Percentiles rank a stretch among this genome's conserved stretches.
Conservation (phyloP, 139 green algal genomes). For the Micractinium conductrix region DNA sequence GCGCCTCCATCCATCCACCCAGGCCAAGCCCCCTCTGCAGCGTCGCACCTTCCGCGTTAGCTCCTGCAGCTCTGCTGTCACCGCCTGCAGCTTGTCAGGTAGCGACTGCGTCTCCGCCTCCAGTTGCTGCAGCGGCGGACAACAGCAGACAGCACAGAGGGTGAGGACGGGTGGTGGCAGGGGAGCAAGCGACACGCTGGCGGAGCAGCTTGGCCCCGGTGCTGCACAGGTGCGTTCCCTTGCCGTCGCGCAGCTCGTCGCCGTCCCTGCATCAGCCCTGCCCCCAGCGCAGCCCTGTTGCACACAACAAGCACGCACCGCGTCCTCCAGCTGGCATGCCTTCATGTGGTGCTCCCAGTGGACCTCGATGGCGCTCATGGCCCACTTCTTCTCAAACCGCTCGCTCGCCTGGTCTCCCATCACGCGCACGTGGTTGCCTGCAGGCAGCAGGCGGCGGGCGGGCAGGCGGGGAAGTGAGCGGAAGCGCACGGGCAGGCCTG, state of each 20-base stretch:
- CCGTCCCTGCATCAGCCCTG: too few relatives aligned
- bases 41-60: conserved; percentile 54
- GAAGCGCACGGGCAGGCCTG: not conserved
- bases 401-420: conserved; percentile 58
- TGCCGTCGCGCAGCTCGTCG: too few relatives aligned
- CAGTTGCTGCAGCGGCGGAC: conserved; percentile 8
- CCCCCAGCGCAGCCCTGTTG: too few relatives aligned
- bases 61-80: conserved; percentile 56
- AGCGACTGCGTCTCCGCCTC: conserved; percentile 49
- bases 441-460: not conserved
- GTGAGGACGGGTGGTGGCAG: too few relatives aligned
- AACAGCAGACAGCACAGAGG: too few relatives aligned
- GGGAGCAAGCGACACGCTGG: too few relatives aligned
- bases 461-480: not conserved
- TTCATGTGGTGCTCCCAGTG: conserved; percentile 53
- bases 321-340: conserved; percentile 39
- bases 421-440: conserved; percentile 54
- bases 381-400: conserved; percentile 69
- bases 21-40: too few relatives aligned
- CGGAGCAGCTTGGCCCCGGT: too few relatives aligned
- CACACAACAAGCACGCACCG: conserved; percentile 31
- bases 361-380: conserved; percentile 43
- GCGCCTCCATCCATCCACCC: too few relatives aligned
- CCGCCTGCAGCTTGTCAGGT: conserved; percentile 53
- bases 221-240: too few relatives aligned